These are phyloP conservation scores for Diospyros kaki DNA, from an alignment of 148 eudicot species.

Conservation along the genomic window DNA sequence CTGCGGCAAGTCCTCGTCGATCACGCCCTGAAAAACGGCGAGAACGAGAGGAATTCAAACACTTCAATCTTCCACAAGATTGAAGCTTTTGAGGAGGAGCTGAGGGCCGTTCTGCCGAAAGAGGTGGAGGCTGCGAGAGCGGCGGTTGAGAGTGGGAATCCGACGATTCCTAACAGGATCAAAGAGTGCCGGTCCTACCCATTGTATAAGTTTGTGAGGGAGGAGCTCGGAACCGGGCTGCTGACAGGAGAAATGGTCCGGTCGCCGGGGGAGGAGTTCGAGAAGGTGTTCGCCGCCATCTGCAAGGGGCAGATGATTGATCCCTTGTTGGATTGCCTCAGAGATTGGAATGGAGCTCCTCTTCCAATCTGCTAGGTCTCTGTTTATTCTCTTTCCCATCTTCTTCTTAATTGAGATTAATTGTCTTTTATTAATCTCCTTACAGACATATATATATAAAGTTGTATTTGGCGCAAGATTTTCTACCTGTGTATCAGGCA, in stretches of 20 bases:
- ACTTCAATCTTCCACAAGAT: slow-evolving; percentile 33
- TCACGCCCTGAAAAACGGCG: slow-evolving; percentile 25
- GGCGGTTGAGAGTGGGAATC: slow-evolving; percentile 30
- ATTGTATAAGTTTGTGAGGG: slow-evolving; percentile 44
- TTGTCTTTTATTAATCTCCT: too few relatives aligned
- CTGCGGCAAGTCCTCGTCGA: slow-evolving; percentile 32
- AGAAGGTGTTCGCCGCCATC: slow-evolving; percentile 37
- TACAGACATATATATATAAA: too few relatives aligned
- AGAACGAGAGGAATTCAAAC: slow-evolving; percentile 8
- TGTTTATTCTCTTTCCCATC: background rate
- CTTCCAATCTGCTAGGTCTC: slow-evolving; percentile 29
- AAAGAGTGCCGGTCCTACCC: slow-evolving; percentile 44
- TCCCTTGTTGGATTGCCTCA: slow-evolving; percentile 41
- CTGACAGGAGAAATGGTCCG: slow-evolving; percentile 34
- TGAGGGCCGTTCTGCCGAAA: slow-evolving; percentile 31
- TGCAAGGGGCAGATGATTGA: slow-evolving; percentile 36
- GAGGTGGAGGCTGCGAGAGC: slow-evolving; percentile 32
- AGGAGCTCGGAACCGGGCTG: slow-evolving; percentile 26
- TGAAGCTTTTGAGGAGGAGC: slow-evolving; percentile 35
- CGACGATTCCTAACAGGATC: slow-evolving; percentile 29
- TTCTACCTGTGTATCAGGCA: too few relatives aligned
- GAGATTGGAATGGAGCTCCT: slow-evolving; percentile 50
- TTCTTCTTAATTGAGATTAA: background rate
- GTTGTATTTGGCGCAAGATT: too few relatives aligned
- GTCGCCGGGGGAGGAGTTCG: slow-evolving; percentile 48